Evolutionary conservation across 2,329 filamentous ascomycete species (phyloP).

Genomic region (Colletotrichum liaoningense): DNA sequence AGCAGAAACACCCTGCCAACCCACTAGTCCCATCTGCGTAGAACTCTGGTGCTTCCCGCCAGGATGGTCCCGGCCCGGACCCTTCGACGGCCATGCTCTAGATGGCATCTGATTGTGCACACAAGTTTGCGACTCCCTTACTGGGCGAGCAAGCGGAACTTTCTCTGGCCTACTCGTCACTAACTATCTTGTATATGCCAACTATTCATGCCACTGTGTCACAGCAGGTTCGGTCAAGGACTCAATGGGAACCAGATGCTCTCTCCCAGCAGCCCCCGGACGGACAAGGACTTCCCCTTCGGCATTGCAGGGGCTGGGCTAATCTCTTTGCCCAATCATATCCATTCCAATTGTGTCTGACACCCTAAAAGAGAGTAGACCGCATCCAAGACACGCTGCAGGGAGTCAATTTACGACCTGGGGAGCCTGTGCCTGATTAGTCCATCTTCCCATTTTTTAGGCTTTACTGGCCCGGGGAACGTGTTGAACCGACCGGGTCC

Average conservation of each 20-base stretch:
- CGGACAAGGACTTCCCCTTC: constrained; percentile 8
- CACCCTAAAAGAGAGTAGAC: constrained; percentile 14
- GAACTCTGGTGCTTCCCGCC: constrained; percentile 3
- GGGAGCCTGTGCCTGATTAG: constrained; percentile 20
- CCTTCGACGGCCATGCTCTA: not conserved
- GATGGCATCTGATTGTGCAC: not conserved
- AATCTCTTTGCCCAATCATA: constrained; percentile 14
- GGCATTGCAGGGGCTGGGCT: not conserved
- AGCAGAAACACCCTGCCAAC: constrained; percentile 4
- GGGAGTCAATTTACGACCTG: constrained; percentile 18
- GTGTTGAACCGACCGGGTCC: constrained; percentile 32
- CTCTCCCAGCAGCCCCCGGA: not conserved
- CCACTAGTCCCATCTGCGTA: constrained; percentile 17
- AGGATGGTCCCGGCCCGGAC: constrained; percentile 20
- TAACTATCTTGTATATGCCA: not conserved
- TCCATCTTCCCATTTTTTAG: constrained; percentile 30
- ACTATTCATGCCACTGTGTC: not conserved
- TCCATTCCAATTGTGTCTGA: constrained; percentile 14
- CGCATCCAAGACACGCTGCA: constrained; percentile 20
- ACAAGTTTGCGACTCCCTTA: not conserved
- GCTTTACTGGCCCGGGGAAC: constrained; percentile 28
- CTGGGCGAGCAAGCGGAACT: not conserved
- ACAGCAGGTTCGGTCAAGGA: constrained; percentile 6
- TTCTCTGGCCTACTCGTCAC: not conserved
- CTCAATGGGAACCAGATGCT: not conserved